Evolutionary conservation across 1,284 basidiomycete species (phyloP).

Genomic region (Moesziomyces parantarcticus): DNA sequence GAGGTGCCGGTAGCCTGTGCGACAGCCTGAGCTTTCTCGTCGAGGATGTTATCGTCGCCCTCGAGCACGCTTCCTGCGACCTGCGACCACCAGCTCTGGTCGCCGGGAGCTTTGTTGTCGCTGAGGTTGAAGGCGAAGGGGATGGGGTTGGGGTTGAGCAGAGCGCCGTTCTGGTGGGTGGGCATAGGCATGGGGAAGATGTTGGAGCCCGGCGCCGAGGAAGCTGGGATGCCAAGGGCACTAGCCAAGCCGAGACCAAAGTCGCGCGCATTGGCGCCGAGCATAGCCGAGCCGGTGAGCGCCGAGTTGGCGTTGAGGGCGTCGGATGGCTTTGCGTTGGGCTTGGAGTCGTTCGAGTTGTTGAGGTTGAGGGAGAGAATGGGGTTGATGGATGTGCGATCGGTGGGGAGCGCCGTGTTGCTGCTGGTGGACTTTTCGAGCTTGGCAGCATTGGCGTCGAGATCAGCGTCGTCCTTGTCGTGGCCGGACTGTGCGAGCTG

Average conservation of each 20-base stretch:
- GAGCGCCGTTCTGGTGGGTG: constrained; percentile 59
- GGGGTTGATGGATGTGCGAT: constrained; percentile 29
- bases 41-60: constrained; percentile 50
- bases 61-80: constrained; percentile 52
- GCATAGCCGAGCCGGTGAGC: constrained; percentile 50
- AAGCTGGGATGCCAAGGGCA: constrained; percentile 25
- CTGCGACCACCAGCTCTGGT: constrained; percentile 61
- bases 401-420: constrained; percentile 7
- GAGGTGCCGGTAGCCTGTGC: constrained; percentile 42
- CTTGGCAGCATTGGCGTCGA: constrained; percentile 1
- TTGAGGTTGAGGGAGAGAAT: constrained; percentile 45
- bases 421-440: too few species aligned
- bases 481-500: constrained; percentile 51
- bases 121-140: constrained; percentile 63
- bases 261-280: constrained; percentile 44
- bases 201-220: constrained; percentile 29
- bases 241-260: constrained; percentile 41
- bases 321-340: constrained; percentile 12
- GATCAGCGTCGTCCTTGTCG: constrained; percentile 38
- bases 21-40: constrained; percentile 61
- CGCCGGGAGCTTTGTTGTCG: constrained; percentile 45
- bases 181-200: constrained; percentile 58
- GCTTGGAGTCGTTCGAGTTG: constrained; percentile 11
- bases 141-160: constrained; percentile 64
- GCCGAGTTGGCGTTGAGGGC: constrained; percentile 11